These are phyloP conservation scores for Cyberlindnera bimundalis DNA, from an alignment of 805 yeast genomes.

Conservation along the genomic window DNA sequence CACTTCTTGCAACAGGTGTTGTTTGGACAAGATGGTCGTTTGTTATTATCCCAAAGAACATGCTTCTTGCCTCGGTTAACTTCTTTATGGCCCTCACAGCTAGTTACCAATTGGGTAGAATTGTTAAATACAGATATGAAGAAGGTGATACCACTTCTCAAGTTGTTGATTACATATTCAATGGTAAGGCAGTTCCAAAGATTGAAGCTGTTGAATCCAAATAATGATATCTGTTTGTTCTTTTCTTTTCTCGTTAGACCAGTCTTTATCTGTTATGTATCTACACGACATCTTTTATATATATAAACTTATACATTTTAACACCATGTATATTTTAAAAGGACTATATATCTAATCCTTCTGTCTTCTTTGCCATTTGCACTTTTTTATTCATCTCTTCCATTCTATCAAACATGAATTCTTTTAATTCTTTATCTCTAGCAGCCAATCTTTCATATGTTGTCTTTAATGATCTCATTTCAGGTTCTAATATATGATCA, in stretches of 20 bases:
- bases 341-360: neutral
- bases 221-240: no score
- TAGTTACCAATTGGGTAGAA: constrained; percentile 73
- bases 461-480: constrained; percentile 13
- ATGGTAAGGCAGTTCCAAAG: constrained; percentile 34
- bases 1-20: constrained; percentile 85
- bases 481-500: constrained; percentile 20
- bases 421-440: constrained; percentile 23
- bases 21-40: constrained; percentile 99
- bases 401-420: constrained; percentile 20
- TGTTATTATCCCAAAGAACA: constrained; percentile 86
- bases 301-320: no score
- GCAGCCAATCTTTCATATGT: constrained; percentile 22
- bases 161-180: constrained; percentile 54
- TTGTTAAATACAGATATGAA: constrained; percentile 58
- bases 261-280: constrained; percentile 1
- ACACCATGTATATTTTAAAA: neutral
- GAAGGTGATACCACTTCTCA: constrained; percentile 62
- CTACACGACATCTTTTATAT: neutral
- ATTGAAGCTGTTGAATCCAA: constrained; percentile 4
- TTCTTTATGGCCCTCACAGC: constrained; percentile 92
- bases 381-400: constrained; percentile 22
- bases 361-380: constrained; percentile 2
- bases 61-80: constrained; percentile 86
- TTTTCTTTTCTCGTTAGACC: no score